These are phyloP conservation scores for Corrigiola litoralis DNA, from an alignment of 179 eudicot species.

Conservation along the genomic window DNA sequence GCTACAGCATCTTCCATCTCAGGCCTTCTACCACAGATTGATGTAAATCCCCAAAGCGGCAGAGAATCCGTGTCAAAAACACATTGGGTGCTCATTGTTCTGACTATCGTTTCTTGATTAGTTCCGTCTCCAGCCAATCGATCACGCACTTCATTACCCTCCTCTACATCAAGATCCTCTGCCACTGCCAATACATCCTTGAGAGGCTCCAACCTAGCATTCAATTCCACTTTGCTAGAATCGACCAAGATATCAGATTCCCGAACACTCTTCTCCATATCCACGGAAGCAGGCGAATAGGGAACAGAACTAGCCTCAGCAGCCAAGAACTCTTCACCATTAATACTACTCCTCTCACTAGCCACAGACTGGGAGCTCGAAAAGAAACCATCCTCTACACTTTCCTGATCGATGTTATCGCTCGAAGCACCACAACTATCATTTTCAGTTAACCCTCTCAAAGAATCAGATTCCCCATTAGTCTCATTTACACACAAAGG, in stretches of 20 bases:
- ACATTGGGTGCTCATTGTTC: conserved; percentile 30
- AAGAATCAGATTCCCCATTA: conserved; percentile 15
- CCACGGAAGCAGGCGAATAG: conserved; percentile 13
- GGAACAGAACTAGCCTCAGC: conserved; percentile 23
- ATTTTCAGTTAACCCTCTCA: conserved; percentile 16
- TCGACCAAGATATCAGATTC: conserved; percentile 28
- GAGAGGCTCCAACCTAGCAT: conserved; percentile 18
- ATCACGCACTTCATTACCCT: conserved; percentile 26
- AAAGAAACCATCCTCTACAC: conserved; percentile 26
- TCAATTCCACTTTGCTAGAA: conserved; percentile 24
- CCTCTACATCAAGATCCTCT: conserved; percentile 40
- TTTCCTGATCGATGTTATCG: conserved; percentile 21
- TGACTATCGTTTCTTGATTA: conserved; percentile 30
- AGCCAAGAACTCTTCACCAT: conserved; percentile 20
- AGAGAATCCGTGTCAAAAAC: conserved; percentile 26
- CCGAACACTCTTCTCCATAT: conserved; percentile 17
- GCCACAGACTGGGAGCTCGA: conserved; percentile 20
- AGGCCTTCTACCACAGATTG: conserved; percentile 48
- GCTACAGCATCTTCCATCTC: conserved; percentile 70
- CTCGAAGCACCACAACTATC: conserved; percentile 27
- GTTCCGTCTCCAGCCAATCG: conserved; percentile 23
- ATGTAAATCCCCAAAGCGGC: conserved; percentile 55
- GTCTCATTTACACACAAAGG: conserved; percentile 16
- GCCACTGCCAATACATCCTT: conserved; percentile 32
- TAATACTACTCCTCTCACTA: conserved; percentile 27